phyloP scores from a whole-genome alignment of 2,329 filamentous ascomycete genomes.

The Tolypocladium tropicale region DNA sequence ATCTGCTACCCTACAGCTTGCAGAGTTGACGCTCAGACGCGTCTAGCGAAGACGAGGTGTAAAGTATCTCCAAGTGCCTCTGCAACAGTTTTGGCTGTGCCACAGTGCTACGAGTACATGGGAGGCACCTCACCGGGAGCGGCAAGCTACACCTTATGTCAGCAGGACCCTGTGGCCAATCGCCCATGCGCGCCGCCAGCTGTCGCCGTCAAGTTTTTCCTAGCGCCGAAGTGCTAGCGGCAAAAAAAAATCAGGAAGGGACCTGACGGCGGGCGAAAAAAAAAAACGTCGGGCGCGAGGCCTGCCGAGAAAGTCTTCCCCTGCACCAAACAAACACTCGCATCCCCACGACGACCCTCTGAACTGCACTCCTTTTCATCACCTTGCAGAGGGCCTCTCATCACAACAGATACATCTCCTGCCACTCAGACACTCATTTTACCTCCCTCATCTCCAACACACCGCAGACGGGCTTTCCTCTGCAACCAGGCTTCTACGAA shows the following conservation, averaged over 20 bases:
- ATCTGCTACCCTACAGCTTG: too few relatives aligned
- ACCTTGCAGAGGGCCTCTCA: constrained; percentile 9
- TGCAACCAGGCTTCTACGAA: constrained; percentile 11
- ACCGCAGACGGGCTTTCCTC: neutral
- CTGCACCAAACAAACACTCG: constrained; percentile 14
- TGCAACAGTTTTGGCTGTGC: too few relatives aligned
- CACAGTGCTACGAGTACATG: too few relatives aligned
- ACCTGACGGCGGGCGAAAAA: constrained; percentile 6
- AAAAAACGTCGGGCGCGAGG: constrained; percentile 11
- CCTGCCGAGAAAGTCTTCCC: constrained; percentile 10
- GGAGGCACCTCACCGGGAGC: neutral
- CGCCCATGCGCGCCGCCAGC: neutral
- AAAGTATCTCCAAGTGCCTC: too few relatives aligned
- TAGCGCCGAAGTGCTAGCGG: constrained; percentile 9
- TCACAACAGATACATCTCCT: neutral
- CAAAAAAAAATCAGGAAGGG: constrained; percentile 10
- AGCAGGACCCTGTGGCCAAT: constrained; percentile 1
- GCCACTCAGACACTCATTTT: neutral
- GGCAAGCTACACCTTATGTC: neutral
- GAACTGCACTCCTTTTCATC: constrained; percentile 17
- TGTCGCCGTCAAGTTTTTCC: constrained; percentile 5
- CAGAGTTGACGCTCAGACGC: too few relatives aligned
- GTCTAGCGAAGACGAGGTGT: too few relatives aligned
- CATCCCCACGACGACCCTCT: constrained; percentile 8
- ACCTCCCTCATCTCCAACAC: constrained; percentile 1